Conservation (phyloP, 2,329 filamentous ascomycete genomes). For the Fusarium odoratissimum region DNA sequence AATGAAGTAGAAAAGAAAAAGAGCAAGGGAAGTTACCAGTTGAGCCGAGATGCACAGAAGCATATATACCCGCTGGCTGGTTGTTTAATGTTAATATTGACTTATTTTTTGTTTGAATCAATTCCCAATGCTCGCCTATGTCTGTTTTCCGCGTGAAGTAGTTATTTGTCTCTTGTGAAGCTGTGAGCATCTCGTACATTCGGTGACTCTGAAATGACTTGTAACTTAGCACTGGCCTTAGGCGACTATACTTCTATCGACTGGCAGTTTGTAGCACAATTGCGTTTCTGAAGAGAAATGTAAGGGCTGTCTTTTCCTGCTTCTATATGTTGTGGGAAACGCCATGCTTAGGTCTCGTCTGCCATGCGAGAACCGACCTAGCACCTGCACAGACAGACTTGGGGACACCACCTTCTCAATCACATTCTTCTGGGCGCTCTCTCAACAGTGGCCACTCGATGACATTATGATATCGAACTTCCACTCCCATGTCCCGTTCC, state of each 20-base stretch:
- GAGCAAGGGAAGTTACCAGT: constrained; percentile 41
- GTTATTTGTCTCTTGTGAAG: background rate
- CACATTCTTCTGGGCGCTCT: background rate
- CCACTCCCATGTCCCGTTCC: background rate
- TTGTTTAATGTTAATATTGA: constrained; percentile 50
- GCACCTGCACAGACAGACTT: background rate
- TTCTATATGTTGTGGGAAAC: background rate
- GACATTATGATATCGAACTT: background rate
- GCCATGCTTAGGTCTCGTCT: background rate
- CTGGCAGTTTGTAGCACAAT: background rate
- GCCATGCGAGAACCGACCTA: background rate
- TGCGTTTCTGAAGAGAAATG: background rate
- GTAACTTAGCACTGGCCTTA: too few relatives aligned
- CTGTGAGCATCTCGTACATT: background rate
- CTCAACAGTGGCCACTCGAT: background rate
- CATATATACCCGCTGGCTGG: constrained; percentile 50
- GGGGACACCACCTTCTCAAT: background rate
- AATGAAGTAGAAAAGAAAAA: constrained; percentile 37
- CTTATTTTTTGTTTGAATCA: constrained; percentile 38
- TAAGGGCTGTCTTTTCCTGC: background rate
- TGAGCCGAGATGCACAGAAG: constrained; percentile 46
- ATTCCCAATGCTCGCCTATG: constrained; percentile 18
- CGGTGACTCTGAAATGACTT: background rate
- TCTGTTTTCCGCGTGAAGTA: background rate
- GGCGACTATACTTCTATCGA: background rate